These are phyloP conservation scores for Lantana camara DNA, from an alignment of 257 asterid genomes.

Conservation along the genomic window DNA sequence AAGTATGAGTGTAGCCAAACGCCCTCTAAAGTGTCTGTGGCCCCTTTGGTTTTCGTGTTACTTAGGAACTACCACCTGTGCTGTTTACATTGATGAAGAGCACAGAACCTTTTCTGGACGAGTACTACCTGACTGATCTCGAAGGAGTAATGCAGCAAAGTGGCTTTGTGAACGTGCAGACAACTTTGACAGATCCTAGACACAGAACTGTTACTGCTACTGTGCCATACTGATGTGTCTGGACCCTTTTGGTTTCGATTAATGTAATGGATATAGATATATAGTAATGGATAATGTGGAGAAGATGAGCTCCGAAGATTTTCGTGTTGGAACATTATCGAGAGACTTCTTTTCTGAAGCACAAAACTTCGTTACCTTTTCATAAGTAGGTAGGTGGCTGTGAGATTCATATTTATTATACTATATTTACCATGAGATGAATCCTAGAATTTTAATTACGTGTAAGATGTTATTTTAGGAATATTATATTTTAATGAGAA, in stretches of 20 bases:
- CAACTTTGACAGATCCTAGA: conserved; percentile 81
- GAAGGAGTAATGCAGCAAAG: conserved; percentile 56
- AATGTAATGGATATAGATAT: not conserved
- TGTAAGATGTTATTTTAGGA: too few species aligned
- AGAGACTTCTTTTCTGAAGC: too few species aligned
- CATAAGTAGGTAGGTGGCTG: too few species aligned
- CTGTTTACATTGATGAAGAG: conserved; percentile 92
- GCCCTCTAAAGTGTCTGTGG: too few species aligned
- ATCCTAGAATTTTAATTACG: too few species aligned
- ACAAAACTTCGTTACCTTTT: too few species aligned
- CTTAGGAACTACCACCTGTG: conserved; percentile 84
- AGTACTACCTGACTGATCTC: conserved; percentile 82
- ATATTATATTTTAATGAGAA: too few species aligned
- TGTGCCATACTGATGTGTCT: conserved; percentile 49
- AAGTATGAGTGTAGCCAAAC: too few species aligned
- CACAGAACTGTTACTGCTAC: conserved; percentile 86
- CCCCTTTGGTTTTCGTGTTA: not conserved
- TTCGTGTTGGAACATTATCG: not conserved
- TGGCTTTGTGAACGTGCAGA: conserved; percentile 61
- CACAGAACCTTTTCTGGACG: conserved; percentile 90
- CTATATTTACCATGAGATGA: too few species aligned
- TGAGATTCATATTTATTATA: too few species aligned
- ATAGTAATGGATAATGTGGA: not conserved
- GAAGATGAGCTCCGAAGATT: not conserved
- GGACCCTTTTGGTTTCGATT: not conserved